Percentiles rank a stretch among this genome's conserved stretches.
Conservation (phyloP, 73 alveolate genomes). For the Paraurostyla sp. region DNA sequence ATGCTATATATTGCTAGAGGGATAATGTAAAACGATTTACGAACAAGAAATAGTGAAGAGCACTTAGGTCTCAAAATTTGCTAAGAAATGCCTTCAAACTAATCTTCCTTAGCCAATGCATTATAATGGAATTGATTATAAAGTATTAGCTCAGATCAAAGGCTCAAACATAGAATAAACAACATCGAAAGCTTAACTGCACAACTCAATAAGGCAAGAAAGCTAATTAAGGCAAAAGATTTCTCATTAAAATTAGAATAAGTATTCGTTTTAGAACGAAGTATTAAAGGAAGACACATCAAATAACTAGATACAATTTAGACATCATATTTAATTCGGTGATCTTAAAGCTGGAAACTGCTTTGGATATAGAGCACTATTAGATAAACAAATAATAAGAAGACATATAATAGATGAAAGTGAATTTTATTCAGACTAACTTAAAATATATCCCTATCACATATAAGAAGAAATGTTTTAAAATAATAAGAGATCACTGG, state of each 20-base stretch:
- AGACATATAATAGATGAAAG: conserved; percentile 55
- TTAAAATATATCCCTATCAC: not conserved
- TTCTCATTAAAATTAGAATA: not conserved
- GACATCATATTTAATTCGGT: conserved; percentile 45
- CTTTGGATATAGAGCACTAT: conserved; percentile 27
- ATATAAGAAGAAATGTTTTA: not conserved
- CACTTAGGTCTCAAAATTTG: conserved; percentile 37
- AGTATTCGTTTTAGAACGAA: conserved; percentile 44
- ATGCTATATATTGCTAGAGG: conserved; percentile 63
- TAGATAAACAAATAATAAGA: conserved; percentile 44
- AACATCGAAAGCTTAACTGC: not conserved
- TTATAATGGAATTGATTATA: not conserved
- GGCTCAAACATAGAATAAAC: not conserved
- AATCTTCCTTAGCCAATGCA: conserved; percentile 38
- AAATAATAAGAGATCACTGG: too few species aligned
- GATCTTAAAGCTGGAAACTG: conserved; percentile 23
- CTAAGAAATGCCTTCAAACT: conserved; percentile 51
- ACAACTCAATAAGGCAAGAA: not conserved
- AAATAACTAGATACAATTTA: not conserved
- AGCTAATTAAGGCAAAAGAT: conserved; percentile 32
- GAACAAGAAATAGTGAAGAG: conserved; percentile 31
- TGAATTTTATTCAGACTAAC: conserved; percentile 23
- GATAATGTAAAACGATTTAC: conserved; percentile 62
- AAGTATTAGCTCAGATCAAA: not conserved
- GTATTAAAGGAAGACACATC: not conserved